These are phyloP conservation scores for Mycena alexandri DNA, from an alignment of 768 basidiomycete genomes.

Conservation along the genomic window DNA sequence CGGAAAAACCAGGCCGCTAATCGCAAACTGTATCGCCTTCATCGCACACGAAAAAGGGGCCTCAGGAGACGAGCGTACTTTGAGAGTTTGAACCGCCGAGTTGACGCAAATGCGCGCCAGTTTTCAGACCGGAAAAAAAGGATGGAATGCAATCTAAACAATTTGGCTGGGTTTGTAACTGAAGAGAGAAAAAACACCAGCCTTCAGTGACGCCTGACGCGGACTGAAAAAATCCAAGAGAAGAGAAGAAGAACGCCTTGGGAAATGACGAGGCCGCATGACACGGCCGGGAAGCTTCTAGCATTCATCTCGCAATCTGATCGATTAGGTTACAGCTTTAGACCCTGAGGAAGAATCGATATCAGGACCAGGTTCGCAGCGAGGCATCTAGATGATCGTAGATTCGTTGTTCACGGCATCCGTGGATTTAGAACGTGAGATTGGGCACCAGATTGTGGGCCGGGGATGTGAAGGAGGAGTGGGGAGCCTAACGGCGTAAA, in stretches of 20 bases:
- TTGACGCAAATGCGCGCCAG: too few species aligned
- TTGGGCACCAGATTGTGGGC: not conserved
- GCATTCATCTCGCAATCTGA: not conserved
- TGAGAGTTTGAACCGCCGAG: too few species aligned
- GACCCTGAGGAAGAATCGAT: constrained; percentile 14
- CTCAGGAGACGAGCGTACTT: too few species aligned
- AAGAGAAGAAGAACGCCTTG: not conserved
- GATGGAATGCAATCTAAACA: too few species aligned
- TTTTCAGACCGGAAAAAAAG: too few species aligned
- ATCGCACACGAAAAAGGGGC: too few species aligned
- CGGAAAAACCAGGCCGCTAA: too few species aligned
- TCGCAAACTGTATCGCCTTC: too few species aligned
- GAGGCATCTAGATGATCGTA: constrained; percentile 15
- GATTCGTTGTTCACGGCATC: constrained; percentile 1
- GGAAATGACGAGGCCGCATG: not conserved
- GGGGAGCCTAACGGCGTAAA: too few species aligned
- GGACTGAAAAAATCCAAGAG: not conserved
- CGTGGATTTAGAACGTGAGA: constrained; percentile 13
- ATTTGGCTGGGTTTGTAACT: too few species aligned
- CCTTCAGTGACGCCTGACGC: not conserved
- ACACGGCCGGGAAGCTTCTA: not conserved
- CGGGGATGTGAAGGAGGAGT: too few species aligned
- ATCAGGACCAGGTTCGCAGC: not conserved
- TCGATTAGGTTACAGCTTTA: not conserved
- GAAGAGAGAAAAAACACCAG: too few species aligned